These are phyloP conservation scores for Aspergillus uvarum DNA, from an alignment of 2,329 filamentous ascomycete species.

Conservation along the genomic window DNA sequence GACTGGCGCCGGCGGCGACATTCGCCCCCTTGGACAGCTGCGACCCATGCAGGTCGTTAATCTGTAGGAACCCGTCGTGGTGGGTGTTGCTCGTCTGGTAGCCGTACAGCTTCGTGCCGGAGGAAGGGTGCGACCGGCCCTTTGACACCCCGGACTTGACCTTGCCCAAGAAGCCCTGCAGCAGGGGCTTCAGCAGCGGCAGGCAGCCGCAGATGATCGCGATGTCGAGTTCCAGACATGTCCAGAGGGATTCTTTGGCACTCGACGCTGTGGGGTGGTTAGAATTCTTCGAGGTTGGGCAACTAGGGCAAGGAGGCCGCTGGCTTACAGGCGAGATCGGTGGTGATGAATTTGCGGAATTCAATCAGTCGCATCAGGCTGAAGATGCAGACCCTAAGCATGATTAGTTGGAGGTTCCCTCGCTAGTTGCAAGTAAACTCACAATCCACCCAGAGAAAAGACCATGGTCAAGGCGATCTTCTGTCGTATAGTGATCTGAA, in stretches of 20 bases:
- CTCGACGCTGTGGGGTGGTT: conserved; percentile 15
- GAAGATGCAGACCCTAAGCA: conserved; percentile 20
- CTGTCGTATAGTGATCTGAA: conserved; percentile 13
- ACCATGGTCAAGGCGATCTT: conserved; percentile 13
- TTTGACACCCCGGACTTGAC: conserved; percentile 10
- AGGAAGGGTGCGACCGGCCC: conserved; percentile 1
- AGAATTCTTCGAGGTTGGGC: too few relatives aligned
- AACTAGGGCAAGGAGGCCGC: too few relatives aligned
- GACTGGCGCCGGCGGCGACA: not conserved
- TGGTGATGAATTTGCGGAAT: conserved; percentile 12
- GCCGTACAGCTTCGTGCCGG: conserved; percentile 6
- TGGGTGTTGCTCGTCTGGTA: conserved; percentile 1
- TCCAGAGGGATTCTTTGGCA: conserved; percentile 23
- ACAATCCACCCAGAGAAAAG: conserved; percentile 15
- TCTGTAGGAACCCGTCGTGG: conserved; percentile 12
- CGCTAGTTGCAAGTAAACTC: not conserved
- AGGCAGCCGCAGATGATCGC: conserved; percentile 25
- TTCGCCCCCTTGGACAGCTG: not conserved
- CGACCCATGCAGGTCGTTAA: conserved; percentile 4
- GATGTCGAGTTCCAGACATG: conserved; percentile 22
- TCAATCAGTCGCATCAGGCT: conserved; percentile 18
- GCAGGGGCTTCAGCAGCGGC: conserved; percentile 18
- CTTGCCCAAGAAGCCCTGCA: conserved; percentile 13
- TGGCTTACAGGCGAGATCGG: conserved; percentile 12
- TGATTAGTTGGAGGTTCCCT: not conserved